Evolutionary conservation across 2,329 filamentous ascomycete genomes (phyloP), one percentile per base, ranked within the genome.

Genomic region (Ophidiomyces ophidiicola): DNA sequence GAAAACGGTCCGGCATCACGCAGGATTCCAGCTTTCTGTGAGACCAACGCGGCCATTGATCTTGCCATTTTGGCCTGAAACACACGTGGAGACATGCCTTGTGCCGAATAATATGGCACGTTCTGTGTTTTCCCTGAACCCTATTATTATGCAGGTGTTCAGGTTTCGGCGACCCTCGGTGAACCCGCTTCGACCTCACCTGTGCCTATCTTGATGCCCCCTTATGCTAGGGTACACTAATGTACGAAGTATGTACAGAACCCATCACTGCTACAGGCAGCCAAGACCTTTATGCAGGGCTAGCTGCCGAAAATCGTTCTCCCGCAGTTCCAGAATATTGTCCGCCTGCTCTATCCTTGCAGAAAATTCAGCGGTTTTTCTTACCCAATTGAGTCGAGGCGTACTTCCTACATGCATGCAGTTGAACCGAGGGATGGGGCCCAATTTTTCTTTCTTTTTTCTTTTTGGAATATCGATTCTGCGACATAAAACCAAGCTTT

Each of bases 251-350:
- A n/a, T n/a, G n/a, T n/a, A n/a, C n/a, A n/a, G n/a, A n/a, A n/a
- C n/a, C n/a, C n/a, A n/a, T n/a, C n/a, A n/a, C n/a, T n/a, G n/a
- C n/a, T n/a, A n/a, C n/a, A n/a, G n/a, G n/a, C n/a, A n/a, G n/a
- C n/a, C n/a, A n/a, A n/a, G n/a, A n/a, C n/a, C n/a, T n/a, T n/a
- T n/a, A 33, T 32, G 37, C 37, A 24, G 30, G 36, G 21, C 30
- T 15, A 24, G 11, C 28, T 20, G n/a, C 21, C 28, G 37, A 39
- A 39, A 30, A 39, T 28, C 30, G 19, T 43, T 43, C 40, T 43
- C 17, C 40, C 40, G 40, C 35, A n/a, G n/a, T 43, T 43, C 40
- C 40, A 43, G 40, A 43, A 43, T 34, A 15, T 40, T 39, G 36
- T 14, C 15, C 15, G 20, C 12, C 12, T 12, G 20, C 30, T 31